phyloP scores from a whole-genome alignment of 768 basidiomycete species.

The Podaxis rugospora region DNA sequence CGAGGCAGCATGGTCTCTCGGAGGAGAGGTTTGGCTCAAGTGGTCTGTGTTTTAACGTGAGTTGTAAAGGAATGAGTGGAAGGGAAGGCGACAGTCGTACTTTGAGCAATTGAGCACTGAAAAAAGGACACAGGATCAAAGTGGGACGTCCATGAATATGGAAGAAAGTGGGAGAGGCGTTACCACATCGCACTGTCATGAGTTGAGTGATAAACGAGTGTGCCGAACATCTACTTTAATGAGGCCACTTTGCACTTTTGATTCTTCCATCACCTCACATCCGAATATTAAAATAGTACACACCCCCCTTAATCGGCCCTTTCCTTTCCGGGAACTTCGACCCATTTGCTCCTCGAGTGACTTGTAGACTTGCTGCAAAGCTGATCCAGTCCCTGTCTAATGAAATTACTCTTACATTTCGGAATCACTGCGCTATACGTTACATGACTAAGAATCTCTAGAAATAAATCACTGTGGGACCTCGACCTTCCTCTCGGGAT shows the following conservation, averaged over 20 bases:
- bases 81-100: not conserved
- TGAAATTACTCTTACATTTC: not conserved
- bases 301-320: not conserved
- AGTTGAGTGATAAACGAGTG: not conserved
- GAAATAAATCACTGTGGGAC: not conserved
- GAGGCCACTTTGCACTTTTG: conserved; percentile 9
- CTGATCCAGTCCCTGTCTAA: not conserved
- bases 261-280: not conserved
- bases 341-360: not conserved
- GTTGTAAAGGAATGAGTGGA: not conserved
- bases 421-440: not conserved
- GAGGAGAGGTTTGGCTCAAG: not conserved
- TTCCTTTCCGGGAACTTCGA: not conserved
- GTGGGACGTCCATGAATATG: not conserved
- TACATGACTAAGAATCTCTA: not conserved
- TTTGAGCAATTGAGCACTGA: not conserved
- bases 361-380: not conserved
- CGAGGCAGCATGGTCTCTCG: not conserved
- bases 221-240: not conserved
- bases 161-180: not conserved
- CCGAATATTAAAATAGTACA: not conserved
- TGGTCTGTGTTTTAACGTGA: not conserved
- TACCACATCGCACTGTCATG: not conserved
- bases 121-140: not conserved
- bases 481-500: conserved; percentile 16